Percentiles rank a stretch among this genome's conserved stretches.
phyloP scores from a whole-genome alignment of 2,329 filamentous ascomycete species.

The Aspergillus persii region DNA sequence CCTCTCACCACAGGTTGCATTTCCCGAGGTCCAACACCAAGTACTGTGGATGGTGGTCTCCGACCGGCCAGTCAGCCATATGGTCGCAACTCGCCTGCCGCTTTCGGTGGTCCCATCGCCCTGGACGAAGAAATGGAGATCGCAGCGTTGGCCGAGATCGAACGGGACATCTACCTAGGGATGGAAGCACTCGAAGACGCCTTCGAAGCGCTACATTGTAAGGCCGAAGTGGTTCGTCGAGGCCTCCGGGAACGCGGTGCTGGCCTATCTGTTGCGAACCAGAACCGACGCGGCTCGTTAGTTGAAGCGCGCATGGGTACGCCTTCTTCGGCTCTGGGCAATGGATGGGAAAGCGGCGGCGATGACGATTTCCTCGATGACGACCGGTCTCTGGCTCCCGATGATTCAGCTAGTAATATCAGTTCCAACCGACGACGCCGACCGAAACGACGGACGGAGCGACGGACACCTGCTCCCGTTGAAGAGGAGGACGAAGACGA shows the following conservation, averaged over 20 bases:
- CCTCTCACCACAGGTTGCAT: constrained; percentile 33
- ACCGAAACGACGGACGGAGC: constrained; percentile 47
- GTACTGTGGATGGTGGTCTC: constrained; percentile 41
- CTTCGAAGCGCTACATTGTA: constrained; percentile 84
- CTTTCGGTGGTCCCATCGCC: constrained; percentile 72
- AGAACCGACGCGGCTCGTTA: constrained; percentile 42
- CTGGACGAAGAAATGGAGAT: constrained; percentile 94
- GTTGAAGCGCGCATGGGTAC: constrained; percentile 45
- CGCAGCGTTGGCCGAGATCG: constrained; percentile 82
- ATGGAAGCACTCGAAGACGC: constrained; percentile 96
- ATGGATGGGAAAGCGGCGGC: constrained; percentile 39
- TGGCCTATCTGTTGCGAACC: constrained; percentile 59
- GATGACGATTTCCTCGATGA: constrained; percentile 49
- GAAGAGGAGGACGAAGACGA: constrained; percentile 49
- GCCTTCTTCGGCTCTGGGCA: constrained; percentile 34
- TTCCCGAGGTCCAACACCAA: constrained; percentile 34
- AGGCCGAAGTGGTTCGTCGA: constrained; percentile 76
- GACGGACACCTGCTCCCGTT: constrained; percentile 48
- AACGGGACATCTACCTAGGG: constrained; percentile 86
- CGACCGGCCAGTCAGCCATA: constrained; percentile 41
- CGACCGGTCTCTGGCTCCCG: constrained; percentile 44
- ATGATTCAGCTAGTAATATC: constrained; percentile 52
- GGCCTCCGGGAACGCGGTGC: constrained; percentile 78
- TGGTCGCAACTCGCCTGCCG: constrained; percentile 50
- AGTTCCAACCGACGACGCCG: constrained; percentile 45